These are phyloP conservation scores for Xerophyta viscosa DNA, from an alignment of 106 monocot genomes.

Conservation along the genomic window DNA sequence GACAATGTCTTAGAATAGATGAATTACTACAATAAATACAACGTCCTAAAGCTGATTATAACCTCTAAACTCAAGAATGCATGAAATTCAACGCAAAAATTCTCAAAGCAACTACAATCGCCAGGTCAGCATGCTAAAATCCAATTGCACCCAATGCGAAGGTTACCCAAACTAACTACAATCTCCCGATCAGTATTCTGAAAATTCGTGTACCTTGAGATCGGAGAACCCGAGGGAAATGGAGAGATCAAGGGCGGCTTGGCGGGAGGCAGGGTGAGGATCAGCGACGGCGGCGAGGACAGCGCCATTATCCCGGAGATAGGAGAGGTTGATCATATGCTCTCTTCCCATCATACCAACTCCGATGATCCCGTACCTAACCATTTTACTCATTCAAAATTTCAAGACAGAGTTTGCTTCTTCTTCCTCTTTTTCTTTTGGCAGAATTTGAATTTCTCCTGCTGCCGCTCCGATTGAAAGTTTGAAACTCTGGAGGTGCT, in stretches of 20 bases:
- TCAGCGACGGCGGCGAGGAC: slow-evolving; percentile 65
- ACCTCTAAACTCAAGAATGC: too few species aligned
- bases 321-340: slow-evolving; percentile 72
- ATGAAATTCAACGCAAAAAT: too few species aligned
- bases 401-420: not conserved
- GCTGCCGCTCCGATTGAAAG: too few species aligned
- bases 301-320: slow-evolving; percentile 49
- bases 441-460: too few species aligned
- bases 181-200: not conserved
- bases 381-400: not conserved
- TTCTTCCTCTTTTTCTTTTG: not conserved
- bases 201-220: slow-evolving; percentile 15
- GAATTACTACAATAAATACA: too few species aligned
- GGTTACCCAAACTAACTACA: too few species aligned
- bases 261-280: slow-evolving; percentile 50
- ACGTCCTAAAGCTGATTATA: too few species aligned
- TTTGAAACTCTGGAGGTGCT: too few species aligned
- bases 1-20: too few species aligned
- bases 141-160: too few species aligned
- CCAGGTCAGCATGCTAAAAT: too few species aligned
- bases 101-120: too few species aligned
- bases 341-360: slow-evolving; percentile 97
- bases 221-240: slow-evolving; percentile 26
- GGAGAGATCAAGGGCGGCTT: slow-evolving; percentile 46
- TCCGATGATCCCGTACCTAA: slow-evolving; percentile 80